Evolutionary conservation across 371 early-diverging fungal species (phyloP), one percentile per base, ranked within the genome.

Genomic region (Funneliformis caledonium): DNA sequence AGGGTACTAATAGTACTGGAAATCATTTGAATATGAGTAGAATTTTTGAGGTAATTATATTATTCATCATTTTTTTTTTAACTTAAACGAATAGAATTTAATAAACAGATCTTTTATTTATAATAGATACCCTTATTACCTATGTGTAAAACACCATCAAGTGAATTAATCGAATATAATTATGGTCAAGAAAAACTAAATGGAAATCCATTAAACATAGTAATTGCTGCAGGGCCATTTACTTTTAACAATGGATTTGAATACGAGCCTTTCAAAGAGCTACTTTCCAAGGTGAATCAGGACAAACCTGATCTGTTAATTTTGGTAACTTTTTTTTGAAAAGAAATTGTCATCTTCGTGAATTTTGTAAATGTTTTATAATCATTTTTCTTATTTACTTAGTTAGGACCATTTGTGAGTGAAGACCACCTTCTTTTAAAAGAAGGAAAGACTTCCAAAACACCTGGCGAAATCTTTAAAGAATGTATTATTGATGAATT

Each of bases 341-440:
- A 45, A 65, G 14, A 48, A 72, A 12, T 8, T 60, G 65, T 74
- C 60, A 22, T n/a, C 2, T 59, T 11, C 31, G 31, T 33, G 22
- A 65, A 31, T 65, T 6, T 16, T 14, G 5, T n/a, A 5, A 22
- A 65, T 42, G 12, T 10, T 47, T 69, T 43, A 10, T 26, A 6
- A 70, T 50, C 26, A 56, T 52, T 31, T 45, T 45, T 61, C 37
- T 37, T 37, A 37, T n/a, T 72, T 14, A 52, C 14, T 4, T 82
- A 89, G 89, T 86, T 94, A 79, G 97, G 97, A 0, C 97, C 97
- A 4, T 97, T 97, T 86, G 85, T 97, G 8, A 91, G 94, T 37
- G 86, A 88, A 19, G 77, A 87, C 2, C 96, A 96, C 81, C 94
- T 93, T 10, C 48, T 87, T 72, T 85, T 96, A 22, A 56, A 80